phyloP scores from a whole-genome alignment of 2,329 filamentous ascomycete genomes.

The Sporothrix inflata region DNA sequence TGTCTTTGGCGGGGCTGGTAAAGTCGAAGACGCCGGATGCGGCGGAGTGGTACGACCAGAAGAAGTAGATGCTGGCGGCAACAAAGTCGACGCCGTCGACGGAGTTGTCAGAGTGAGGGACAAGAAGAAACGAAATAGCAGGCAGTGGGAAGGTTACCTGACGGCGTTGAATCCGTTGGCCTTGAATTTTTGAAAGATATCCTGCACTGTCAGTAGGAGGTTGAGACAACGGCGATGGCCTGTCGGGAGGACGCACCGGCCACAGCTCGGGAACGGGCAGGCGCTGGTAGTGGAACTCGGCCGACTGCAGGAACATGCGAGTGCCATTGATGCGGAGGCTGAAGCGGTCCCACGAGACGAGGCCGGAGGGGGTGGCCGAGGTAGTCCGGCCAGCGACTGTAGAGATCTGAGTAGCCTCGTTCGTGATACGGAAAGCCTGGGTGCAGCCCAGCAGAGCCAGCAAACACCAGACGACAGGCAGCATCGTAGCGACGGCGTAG shows the following conservation, averaged over 20 bases:
- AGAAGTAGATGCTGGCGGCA: conserved; percentile 49
- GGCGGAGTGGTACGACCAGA: conserved; percentile 61
- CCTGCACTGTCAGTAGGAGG: conserved; percentile 33
- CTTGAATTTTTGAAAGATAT: conserved; percentile 75
- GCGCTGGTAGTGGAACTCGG: conserved; percentile 58
- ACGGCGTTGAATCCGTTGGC: conserved; percentile 78
- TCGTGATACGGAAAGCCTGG: not conserved
- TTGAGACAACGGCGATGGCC: not conserved
- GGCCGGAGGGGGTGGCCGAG: conserved; percentile 46
- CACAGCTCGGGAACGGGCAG: conserved; percentile 59
- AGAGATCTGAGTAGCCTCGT: not conserved
- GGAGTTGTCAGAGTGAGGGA: conserved; percentile 54
- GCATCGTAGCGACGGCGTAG: not conserved
- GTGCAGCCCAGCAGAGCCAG: not conserved
- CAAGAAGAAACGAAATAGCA: conserved; percentile 62
- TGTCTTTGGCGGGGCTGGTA: conserved; percentile 53
- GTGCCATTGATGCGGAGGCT: conserved; percentile 54
- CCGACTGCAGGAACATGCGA: conserved; percentile 52
- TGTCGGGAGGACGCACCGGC: conserved; percentile 38
- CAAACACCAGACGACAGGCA: not conserved
- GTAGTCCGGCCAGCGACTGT: not conserved
- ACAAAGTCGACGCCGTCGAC: too few relatives aligned
- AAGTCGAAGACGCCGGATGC: conserved; percentile 73
- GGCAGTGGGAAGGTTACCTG: conserved; percentile 29
- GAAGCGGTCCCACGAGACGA: conserved; percentile 57